phyloP scores from a whole-genome alignment of 2,329 filamentous ascomycete species.

The Chaetothyriales sp. region DNA sequence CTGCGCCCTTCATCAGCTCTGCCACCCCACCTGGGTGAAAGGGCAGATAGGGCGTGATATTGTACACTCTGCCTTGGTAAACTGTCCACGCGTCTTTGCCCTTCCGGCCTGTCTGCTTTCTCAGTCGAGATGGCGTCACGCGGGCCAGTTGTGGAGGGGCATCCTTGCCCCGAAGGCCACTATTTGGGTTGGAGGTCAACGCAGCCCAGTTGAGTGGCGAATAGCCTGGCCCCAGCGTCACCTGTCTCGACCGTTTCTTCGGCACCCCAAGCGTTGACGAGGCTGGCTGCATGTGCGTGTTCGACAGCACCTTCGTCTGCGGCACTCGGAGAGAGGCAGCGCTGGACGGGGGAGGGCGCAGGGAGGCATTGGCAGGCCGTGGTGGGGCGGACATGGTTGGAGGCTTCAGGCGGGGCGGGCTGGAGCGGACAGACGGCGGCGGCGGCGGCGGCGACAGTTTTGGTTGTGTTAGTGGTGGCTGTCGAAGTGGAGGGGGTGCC shows the following conservation, averaged over 20 bases:
- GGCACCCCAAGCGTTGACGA: constrained; percentile 27
- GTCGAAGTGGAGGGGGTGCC: constrained; percentile 21
- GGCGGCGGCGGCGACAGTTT: constrained; percentile 5
- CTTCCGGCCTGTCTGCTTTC: constrained; percentile 62
- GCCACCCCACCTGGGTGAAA: constrained; percentile 71
- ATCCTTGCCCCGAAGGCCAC: constrained; percentile 49
- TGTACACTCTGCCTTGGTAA: constrained; percentile 82
- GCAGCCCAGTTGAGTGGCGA: constrained; percentile 94
- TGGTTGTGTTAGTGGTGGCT: constrained; percentile 16
- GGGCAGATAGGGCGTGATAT: constrained; percentile 73
- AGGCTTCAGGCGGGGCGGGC: constrained; percentile 15
- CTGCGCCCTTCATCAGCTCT: constrained; percentile 48
- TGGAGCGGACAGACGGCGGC: constrained; percentile 1
- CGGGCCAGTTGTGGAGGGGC: constrained; percentile 43
- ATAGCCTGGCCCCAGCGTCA: constrained; percentile 74
- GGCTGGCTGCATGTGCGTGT: constrained; percentile 13
- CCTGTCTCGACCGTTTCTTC: constrained; percentile 40
- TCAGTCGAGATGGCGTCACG: constrained; percentile 70
- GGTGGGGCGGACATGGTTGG: constrained; percentile 17
- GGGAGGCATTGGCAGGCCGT: constrained; percentile 17
- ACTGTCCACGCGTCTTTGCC: constrained; percentile 82
- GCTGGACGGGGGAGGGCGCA: constrained; percentile 30
- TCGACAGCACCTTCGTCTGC: constrained; percentile 14
- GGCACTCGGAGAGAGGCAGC: constrained; percentile 29
- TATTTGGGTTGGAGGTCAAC: constrained; percentile 44